Base-by-base conservation (phyloP, 179 eudicot species). In the Corrigiola litoralis region DNA sequence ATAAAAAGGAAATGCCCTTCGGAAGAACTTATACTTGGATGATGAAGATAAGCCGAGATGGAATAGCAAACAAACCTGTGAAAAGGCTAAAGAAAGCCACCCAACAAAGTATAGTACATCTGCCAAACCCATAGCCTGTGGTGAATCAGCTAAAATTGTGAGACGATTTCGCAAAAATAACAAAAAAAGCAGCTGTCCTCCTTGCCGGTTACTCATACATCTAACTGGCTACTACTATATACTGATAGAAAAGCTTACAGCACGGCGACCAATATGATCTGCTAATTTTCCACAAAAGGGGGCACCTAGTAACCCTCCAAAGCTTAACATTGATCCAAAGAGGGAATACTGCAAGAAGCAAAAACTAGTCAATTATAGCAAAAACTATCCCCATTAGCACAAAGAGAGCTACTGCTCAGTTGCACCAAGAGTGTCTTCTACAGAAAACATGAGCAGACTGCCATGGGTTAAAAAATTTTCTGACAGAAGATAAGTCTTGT, bases 291-390 rank as follows among this genome's bases (percentile, higher is more conserved):
- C 83, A 40, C 75, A 68, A 21, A 76, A 10, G 14, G 69, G 56
- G 7, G 83, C 50, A 50, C 83, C 83, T 31, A 76, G 32, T 58
- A 76, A 47, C 52, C 73, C 83, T 62, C 80, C 83, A 31, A 75
- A 32, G 25, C 72, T 75, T 53, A 76, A 7, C 44, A 73, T 51
- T 29, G 80, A 79, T 45, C 80, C 76, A 27, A 79, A 75, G 21
- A 79, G 67, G 4, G 83, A 75, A 69, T 17, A 76, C 83, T 78
- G 67, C 59, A 56, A 1, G 45, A 4, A 69, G 25, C 24, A 52
- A 3, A 63, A 45, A 46, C 12, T 36, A 25, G 17, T 34, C 25
- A 24, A 2, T 38, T 3, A 21, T n/a, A n/a, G n/a, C n/a, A n/a
- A n/a, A n/a, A n/a, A n/a, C n/a, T n/a, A n/a, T n/a, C n/a, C n/a